Conservation (phyloP, 1,139 yeast genomes). For the Blastobotrys apis region DNA sequence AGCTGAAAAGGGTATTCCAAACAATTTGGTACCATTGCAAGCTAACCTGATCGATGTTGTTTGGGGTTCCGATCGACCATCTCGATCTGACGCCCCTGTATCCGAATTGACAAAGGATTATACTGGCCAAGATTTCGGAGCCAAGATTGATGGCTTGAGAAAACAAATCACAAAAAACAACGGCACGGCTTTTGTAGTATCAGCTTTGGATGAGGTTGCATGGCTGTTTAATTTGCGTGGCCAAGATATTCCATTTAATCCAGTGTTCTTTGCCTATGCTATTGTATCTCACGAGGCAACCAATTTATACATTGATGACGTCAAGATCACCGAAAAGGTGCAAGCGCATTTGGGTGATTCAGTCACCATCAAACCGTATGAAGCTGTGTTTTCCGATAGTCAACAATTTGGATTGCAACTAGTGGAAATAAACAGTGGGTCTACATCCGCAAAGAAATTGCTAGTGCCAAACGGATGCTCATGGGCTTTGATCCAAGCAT, state of each 20-base stretch:
- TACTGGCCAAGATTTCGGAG: slow-evolving; percentile 42
- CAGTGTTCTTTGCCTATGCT: slow-evolving; percentile 82
- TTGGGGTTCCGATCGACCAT: slow-evolving; percentile 53
- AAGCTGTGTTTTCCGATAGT: slow-evolving; percentile 34
- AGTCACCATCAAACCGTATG: slow-evolving; percentile 36
- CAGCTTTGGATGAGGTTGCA: slow-evolving; percentile 85
- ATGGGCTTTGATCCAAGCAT: slow-evolving; percentile 71
- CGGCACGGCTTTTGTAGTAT: slow-evolving; percentile 50
- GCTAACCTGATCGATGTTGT: slow-evolving; percentile 72
- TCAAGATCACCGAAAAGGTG: slow-evolving; percentile 49
- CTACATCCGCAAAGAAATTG: slow-evolving; percentile 35
- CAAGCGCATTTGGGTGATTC: slow-evolving; percentile 27
- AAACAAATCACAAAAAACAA: slow-evolving; percentile 42
- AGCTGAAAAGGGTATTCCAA: slow-evolving; percentile 37
- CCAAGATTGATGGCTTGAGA: slow-evolving; percentile 46
- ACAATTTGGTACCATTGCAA: slow-evolving; percentile 58
- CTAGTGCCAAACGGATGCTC: slow-evolving; percentile 65
- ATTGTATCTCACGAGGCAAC: slow-evolving; percentile 58
- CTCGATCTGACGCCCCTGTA: slow-evolving; percentile 33
- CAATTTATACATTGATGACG: slow-evolving; percentile 65
- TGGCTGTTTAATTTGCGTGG: slow-evolving; percentile 92
- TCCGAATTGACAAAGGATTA: slow-evolving; percentile 31
- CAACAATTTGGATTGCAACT: slow-evolving; percentile 38
- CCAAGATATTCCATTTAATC: slow-evolving; percentile 78
- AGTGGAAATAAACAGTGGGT: slow-evolving; percentile 19